phyloP scores from a whole-genome alignment of 2,329 filamentous ascomycete species.

The Alternaria arborescens region DNA sequence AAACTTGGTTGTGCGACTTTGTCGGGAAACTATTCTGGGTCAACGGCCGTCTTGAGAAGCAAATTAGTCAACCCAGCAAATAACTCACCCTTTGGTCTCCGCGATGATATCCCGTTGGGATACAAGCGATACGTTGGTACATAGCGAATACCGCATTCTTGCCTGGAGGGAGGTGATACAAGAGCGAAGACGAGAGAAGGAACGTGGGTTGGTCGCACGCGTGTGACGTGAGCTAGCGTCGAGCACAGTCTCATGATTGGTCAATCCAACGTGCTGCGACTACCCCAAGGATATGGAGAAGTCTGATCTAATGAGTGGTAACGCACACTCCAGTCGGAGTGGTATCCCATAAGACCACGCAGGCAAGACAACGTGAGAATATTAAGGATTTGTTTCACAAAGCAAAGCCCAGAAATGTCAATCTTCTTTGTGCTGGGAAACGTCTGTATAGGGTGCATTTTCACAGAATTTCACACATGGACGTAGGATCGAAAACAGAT shows the following conservation, averaged over 20 bases:
- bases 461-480: neutral
- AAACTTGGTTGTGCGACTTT: conserved; percentile 26
- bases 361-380: neutral
- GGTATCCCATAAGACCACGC: neutral
- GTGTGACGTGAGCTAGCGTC: conserved; percentile 17
- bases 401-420: neutral
- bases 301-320: neutral
- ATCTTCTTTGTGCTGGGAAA: neutral
- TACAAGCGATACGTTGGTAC: conserved; percentile 32
- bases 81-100: conserved; percentile 37
- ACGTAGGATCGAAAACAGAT: neutral
- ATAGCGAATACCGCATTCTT: conserved; percentile 19
- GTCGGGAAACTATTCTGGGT: conserved; percentile 23
- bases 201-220: neutral
- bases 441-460: neutral
- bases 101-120: conserved; percentile 34
- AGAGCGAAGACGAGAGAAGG: neutral
- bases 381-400: neutral
- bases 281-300: neutral
- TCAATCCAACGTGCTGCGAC: neutral
- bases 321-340: neutral
- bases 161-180: neutral
- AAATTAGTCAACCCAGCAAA: neutral
- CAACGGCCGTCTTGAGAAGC: neutral
- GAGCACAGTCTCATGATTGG: conserved; percentile 9